A percentile compares a stretch with the other conserved stretches of the same genome.
These are phyloP conservation scores for Picochlorum sp. DNA, from an alignment of 139 green algal species.

Conservation along the genomic window DNA sequence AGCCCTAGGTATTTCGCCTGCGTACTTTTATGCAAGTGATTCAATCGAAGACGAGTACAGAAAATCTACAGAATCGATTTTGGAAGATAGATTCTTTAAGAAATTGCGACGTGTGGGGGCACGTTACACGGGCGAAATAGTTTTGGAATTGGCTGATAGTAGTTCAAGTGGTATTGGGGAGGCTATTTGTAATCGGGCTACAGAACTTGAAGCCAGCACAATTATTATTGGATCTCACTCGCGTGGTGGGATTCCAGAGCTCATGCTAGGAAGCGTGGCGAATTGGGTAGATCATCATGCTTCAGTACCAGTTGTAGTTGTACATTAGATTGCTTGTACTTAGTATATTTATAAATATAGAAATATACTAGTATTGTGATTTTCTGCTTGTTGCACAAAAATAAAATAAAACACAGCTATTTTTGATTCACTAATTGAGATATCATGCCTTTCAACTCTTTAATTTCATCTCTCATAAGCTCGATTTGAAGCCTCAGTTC, in stretches of 20 bases:
- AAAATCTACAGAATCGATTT: neutral
- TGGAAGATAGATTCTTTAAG: constrained; percentile 12
- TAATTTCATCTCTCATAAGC: no score
- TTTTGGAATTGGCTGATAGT: constrained; percentile 7
- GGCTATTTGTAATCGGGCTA: constrained; percentile 3
- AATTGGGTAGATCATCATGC: constrained; percentile 6
- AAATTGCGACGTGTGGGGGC: constrained; percentile 1
- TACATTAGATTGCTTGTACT: neutral
- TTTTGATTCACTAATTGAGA: no score
- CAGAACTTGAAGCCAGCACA: neutral
- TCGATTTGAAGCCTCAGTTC: no score
- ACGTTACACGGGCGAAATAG: constrained; percentile 1
- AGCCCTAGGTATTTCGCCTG: neutral
- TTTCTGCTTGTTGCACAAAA: neutral
- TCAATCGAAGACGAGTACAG: constrained; percentile 2
- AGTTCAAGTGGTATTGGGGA: neutral
- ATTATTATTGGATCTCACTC: constrained; percentile 12
- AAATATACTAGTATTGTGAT: neutral
- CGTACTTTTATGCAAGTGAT: neutral
- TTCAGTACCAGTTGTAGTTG: neutral
- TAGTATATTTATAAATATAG: neutral
- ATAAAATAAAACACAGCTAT: neutral
- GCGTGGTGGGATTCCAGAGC: constrained; percentile 3
- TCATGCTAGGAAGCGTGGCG: constrained; percentile 21
- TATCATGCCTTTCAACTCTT: no score